Conservation (phyloP, 345 rosid species). For the Limnanthes douglasii region DNA sequence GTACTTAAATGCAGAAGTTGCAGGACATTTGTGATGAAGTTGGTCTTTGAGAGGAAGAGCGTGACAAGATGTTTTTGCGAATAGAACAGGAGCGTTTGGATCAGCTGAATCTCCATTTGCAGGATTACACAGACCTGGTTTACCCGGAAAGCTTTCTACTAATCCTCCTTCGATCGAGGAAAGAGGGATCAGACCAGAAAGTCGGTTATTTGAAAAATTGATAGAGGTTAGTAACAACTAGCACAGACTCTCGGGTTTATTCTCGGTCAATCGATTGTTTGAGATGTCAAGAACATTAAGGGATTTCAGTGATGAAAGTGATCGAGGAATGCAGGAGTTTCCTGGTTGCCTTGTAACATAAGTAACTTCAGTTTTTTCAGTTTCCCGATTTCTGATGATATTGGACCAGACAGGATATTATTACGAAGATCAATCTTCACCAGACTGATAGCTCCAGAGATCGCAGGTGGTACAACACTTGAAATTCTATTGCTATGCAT, state of each 20-base stretch:
- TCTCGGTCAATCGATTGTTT: conserved; percentile 50
- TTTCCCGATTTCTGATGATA: conserved; percentile 63
- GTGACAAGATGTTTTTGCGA: no score
- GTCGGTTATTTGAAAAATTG: conserved; percentile 61
- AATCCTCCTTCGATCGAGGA: conserved; percentile 53
- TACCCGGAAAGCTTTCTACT: conserved; percentile 67
- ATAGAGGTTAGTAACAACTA: conserved; percentile 59
- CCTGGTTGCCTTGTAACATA: conserved; percentile 49
- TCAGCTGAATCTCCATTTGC: conserved; percentile 27
- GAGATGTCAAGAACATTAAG: conserved; percentile 87
- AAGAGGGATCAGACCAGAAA: conserved; percentile 74
- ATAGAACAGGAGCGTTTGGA: conserved; percentile 35
- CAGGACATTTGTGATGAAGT: no score
- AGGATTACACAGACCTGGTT: conserved; percentile 68
- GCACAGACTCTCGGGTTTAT: conserved; percentile 48
- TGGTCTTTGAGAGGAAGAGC: no score
- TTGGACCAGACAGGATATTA: conserved; percentile 56
- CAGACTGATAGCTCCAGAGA: conserved; percentile 48
- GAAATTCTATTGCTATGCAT: conserved; percentile 58
- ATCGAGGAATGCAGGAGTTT: conserved; percentile 43
- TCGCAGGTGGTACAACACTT: conserved; percentile 49
- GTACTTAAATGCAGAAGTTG: no score
- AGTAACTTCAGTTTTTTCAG: conserved; percentile 59
- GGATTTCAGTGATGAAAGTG: conserved; percentile 55
- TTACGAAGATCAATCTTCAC: conserved; percentile 86